Evolutionary conservation across 2,329 filamentous ascomycete genomes (phyloP).

Genomic region (Davidsoniella virescens): DNA sequence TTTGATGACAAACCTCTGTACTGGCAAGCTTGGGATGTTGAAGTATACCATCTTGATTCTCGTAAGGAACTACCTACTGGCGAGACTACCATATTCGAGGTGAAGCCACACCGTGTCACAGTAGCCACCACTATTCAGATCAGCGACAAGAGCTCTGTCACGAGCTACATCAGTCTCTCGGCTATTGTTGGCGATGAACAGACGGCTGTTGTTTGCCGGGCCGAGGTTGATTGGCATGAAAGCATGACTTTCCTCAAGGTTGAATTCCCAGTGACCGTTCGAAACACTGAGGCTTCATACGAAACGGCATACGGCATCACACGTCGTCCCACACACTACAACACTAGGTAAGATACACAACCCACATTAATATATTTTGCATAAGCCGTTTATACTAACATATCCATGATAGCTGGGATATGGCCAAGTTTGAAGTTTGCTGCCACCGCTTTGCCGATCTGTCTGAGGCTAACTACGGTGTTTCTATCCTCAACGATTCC

Average conservation of each 20-base stretch:
- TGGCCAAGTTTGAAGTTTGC: conserved; percentile 96
- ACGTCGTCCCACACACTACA: conserved; percentile 87
- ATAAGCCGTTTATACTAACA: neutral
- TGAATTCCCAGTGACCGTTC: conserved; percentile 85
- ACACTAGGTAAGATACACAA: conserved; percentile 44
- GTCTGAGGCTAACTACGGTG: conserved; percentile 74
- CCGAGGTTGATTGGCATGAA: conserved; percentile 92
- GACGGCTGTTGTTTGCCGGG: conserved; percentile 36
- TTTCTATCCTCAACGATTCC: conserved; percentile 85
- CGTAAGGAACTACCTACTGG: conserved; percentile 57
- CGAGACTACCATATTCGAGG: conserved; percentile 54
- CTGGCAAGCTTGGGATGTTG: conserved; percentile 97
- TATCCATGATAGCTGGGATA: conserved; percentile 51
- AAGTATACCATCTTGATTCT: conserved; percentile 86
- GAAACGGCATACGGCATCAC: conserved; percentile 90
- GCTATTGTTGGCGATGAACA: conserved; percentile 35
- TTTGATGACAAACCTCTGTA: conserved; percentile 96
- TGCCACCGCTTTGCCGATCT: conserved; percentile 89
- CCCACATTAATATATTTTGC: neutral
- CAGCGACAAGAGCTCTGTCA: conserved; percentile 71
- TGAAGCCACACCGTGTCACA: conserved; percentile 59
- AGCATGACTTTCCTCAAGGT: conserved; percentile 97
- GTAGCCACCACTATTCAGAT: conserved; percentile 75
- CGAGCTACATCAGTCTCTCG: conserved; percentile 70
- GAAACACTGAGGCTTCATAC: conserved; percentile 84